phyloP scores from a whole-genome alignment of 176 grass and related monocot genomes.

The Aegilops longissima region DNA sequence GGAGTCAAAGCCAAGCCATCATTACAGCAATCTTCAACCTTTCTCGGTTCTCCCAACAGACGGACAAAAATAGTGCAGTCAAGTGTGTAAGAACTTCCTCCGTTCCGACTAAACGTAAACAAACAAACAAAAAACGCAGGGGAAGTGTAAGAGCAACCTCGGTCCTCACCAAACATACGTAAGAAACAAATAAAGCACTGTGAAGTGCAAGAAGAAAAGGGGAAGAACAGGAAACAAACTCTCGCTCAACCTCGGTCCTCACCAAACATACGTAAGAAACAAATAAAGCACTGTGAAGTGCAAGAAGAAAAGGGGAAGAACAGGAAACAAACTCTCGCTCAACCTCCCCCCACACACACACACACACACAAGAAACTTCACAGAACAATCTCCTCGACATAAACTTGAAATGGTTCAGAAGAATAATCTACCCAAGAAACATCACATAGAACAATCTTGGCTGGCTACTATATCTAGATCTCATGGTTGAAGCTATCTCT shows the following conservation, averaged over 20 bases:
- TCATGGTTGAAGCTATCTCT: conserved; percentile 58
- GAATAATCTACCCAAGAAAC: neutral
- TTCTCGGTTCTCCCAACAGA: conserved; percentile 30
- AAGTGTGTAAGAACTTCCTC: conserved; percentile 30
- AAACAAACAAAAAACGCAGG: neutral
- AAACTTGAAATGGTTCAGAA: neutral
- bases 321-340: neutral
- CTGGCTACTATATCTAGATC: neutral
- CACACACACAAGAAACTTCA: neutral
- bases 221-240: neutral
- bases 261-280: conserved; percentile 19
- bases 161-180: conserved; percentile 4
- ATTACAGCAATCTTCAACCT: conserved; percentile 66
- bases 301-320: neutral
- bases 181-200: neutral
- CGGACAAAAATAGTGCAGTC: conserved; percentile 10
- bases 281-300: neutral
- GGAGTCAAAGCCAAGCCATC: conserved; percentile 56
- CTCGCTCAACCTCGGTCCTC: neutral
- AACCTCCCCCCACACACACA: neutral
- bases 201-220: neutral
- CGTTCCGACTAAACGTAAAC: conserved; percentile 23
- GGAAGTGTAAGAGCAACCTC: conserved; percentile 3
- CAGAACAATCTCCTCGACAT: neutral
- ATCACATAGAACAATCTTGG: neutral